Conservation (phyloP, 257 asterid species). For the Lycium ferocissimum region DNA sequence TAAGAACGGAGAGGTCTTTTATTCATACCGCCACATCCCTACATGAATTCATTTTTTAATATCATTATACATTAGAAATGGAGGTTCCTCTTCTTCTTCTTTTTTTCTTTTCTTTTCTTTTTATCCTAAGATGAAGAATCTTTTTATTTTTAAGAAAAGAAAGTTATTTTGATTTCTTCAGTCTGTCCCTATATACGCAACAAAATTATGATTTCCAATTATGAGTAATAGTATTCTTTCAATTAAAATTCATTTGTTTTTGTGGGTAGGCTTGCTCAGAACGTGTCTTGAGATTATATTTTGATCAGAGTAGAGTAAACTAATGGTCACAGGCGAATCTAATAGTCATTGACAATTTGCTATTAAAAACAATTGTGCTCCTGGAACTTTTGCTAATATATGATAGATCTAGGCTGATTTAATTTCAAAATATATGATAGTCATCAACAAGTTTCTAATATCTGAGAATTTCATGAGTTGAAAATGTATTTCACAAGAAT, state of each 20-base stretch:
- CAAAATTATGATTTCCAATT: constrained; percentile 20
- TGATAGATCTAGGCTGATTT: background rate
- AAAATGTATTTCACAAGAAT: background rate
- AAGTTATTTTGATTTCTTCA: background rate
- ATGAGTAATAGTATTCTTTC: background rate
- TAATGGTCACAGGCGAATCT: background rate
- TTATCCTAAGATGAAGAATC: background rate
- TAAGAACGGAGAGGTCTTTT: background rate
- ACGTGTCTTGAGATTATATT: constrained; percentile 10
- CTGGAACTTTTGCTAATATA: constrained; percentile 15
- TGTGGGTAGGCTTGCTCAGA: background rate
- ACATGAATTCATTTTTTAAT: background rate
- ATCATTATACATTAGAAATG: background rate
- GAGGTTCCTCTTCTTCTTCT: background rate
- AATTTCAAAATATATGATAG: too few species aligned
- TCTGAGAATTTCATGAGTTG: background rate
- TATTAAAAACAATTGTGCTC: background rate
- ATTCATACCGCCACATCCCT: too few species aligned
- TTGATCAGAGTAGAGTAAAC: background rate
- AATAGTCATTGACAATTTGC: constrained; percentile 10
- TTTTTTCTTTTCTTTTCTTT: background rate
- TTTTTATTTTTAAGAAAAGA: background rate
- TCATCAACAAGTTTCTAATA: constrained; percentile 7
- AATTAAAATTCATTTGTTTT: background rate
- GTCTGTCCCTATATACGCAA: background rate